Percentiles rank a stretch among this genome's conserved stretches.
phyloP scores from a whole-genome alignment of 441 rosid species.

The Daphne laureola region DNA sequence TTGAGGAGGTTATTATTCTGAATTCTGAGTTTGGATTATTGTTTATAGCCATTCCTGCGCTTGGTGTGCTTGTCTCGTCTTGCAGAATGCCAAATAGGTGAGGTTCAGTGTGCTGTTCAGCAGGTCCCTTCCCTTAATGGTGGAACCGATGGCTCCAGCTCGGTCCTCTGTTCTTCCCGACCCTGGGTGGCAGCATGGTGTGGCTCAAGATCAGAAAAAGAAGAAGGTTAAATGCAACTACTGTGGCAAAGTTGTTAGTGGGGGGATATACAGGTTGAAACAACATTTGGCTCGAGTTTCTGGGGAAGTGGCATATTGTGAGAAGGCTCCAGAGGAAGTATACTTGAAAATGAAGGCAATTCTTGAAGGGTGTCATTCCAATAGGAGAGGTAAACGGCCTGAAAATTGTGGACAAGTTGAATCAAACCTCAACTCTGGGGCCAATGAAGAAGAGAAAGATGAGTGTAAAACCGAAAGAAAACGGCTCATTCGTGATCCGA shows the following conservation, averaged over 20 bases:
- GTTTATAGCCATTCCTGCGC: too few species aligned
- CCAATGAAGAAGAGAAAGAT: constrained; percentile 25
- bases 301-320: constrained; percentile 78
- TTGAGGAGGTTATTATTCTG: background rate
- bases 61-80: too few species aligned
- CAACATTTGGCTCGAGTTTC: constrained; percentile 76
- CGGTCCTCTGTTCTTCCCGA: constrained; percentile 47
- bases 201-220: constrained; percentile 70
- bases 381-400: constrained; percentile 36
- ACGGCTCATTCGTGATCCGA: constrained; percentile 28
- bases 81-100: background rate
- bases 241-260: constrained; percentile 71
- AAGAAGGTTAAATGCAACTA: constrained; percentile 88
- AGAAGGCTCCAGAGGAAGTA: constrained; percentile 64
- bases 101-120: background rate
- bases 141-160: constrained; percentile 43
- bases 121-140: constrained; percentile 11
- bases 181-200: constrained; percentile 91
- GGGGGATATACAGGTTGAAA: constrained; percentile 73
- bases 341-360: constrained; percentile 58
- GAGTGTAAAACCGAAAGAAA: constrained; percentile 37
- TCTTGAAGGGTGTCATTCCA: constrained; percentile 59
- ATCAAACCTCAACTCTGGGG: constrained; percentile 26
- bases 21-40: too few species aligned
- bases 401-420: constrained; percentile 35